A percentile compares a stretch with the other conserved stretches of the same genome.
These are phyloP conservation scores for Arabis alpina DNA, from an alignment of 345 rosid genomes.

Conservation along the genomic window DNA sequence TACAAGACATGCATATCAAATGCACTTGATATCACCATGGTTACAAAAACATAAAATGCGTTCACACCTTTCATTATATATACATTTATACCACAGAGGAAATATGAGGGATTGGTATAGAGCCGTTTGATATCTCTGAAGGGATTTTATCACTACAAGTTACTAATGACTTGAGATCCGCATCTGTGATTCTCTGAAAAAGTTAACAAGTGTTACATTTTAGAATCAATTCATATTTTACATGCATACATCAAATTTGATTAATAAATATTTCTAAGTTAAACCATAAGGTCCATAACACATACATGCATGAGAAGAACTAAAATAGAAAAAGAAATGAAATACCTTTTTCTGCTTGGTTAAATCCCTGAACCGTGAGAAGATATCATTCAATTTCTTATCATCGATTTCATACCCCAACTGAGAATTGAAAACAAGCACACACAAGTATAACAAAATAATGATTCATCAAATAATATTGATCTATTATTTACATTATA, in stretches of 20 bases:
- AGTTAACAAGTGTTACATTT: constrained; percentile 1
- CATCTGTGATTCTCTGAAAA: constrained; percentile 39
- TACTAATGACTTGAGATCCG: constrained; percentile 31
- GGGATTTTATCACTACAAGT: constrained; percentile 3
- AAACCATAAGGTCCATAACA: neutral
- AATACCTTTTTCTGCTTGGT: constrained; percentile 84
- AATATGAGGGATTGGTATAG: constrained; percentile 14
- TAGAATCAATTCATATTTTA: neutral
- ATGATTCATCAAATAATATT: neutral
- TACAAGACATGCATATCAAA: constrained; percentile 1
- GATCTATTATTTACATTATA: too few species aligned
- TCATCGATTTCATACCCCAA: constrained; percentile 79
- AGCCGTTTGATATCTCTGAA: constrained; percentile 8
- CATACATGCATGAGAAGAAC: neutral
- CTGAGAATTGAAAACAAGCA: constrained; percentile 47
- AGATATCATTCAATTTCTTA: constrained; percentile 64
- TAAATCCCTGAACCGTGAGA: constrained; percentile 77
- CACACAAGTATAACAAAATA: neutral
- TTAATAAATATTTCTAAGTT: neutral
- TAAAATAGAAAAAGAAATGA: neutral
- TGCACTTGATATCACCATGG: constrained; percentile 7
- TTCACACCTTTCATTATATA: neutral
- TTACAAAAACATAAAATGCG: neutral
- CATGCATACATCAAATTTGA: neutral
- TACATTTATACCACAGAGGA: constrained; percentile 15